Evolutionary conservation across 768 basidiomycete genomes (phyloP).

Genomic region (Tephrocybe sp.): DNA sequence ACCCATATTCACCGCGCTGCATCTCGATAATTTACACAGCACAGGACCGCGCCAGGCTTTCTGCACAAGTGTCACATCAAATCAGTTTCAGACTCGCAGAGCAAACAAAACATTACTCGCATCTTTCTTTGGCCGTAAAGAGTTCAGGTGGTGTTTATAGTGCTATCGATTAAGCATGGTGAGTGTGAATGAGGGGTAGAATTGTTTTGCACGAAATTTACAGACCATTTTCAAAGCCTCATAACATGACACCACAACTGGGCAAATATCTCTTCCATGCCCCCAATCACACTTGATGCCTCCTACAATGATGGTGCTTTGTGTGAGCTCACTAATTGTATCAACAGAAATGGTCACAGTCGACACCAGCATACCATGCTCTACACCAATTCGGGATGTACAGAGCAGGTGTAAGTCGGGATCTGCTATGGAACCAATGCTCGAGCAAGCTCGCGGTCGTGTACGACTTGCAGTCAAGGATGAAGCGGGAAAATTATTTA

Average conservation of each 20-base stretch:
- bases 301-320: constrained; percentile 9
- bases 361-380: constrained; percentile 18
- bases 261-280: constrained; percentile 15
- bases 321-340: constrained; percentile 15
- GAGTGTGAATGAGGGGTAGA: not conserved
- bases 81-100: too few relatives aligned
- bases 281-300: constrained; percentile 22
- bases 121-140: constrained; percentile 13
- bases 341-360: constrained; percentile 15
- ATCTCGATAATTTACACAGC: constrained; percentile 16
- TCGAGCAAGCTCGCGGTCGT: not conserved
- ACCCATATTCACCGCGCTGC: constrained; percentile 8
- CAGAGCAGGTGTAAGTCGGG: constrained; percentile 6
- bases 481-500: not conserved
- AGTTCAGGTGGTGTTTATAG: constrained; percentile 10
- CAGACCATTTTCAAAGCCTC: constrained; percentile 19
- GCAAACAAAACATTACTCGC: constrained; percentile 6
- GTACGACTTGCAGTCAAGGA: not conserved
- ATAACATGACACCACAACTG: constrained; percentile 17
- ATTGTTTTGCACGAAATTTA: constrained; percentile 8
- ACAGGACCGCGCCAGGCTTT: constrained; percentile 5
- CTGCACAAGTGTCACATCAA: not conserved
- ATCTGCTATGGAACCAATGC: constrained; percentile 12
- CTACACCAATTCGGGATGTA: not conserved
- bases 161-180: constrained; percentile 5